Evolutionary conservation across 306 rosid genomes (phyloP), one percentile per base, ranked within the genome.

Genomic region (Vigna unguiculata): DNA sequence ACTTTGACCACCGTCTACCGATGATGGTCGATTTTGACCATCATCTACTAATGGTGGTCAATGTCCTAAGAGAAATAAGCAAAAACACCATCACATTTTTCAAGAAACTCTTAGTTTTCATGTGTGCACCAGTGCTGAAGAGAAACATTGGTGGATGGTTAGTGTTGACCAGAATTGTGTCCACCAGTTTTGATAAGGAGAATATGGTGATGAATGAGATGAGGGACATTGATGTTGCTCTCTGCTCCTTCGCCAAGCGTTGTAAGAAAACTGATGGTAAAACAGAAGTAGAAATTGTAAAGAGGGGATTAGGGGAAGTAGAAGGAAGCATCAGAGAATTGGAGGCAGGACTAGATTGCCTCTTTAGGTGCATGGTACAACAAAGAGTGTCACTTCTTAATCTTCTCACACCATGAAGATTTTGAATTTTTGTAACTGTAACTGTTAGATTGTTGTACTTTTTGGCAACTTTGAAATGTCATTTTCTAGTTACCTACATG

Each of bases 311-410:
- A 21, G 70, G 66, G 66, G 78, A 70, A 60, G 15, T 80, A 54
- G 72, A 82, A 65, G 68, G 53, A 21, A 67, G 71, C 30, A 65
- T 76, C 14, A 67, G 71, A 68, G 78, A 60, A 34, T 45, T 87
- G 9, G 82, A 79, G 75, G 36, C 4, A 20, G 83, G 84, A 41
- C 58, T 84, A 55, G 85, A 71, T 69, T 72, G 73, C 45, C 45
- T 87, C 41, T 85, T 80, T 71, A 85, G 87, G 79, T 77, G 84
- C 57, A 49, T 87, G n/a, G 77, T 87, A 52, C 79, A 77, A 55
- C 69, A 79, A 12, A 87, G 82, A 58, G 88, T 80, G 21, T 82
- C 86, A 22, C 75, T 84, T 62, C 85, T 87, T 47, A 82, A 84
- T 66, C 81, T 81, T 34, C 63, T 78, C 21, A 87, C 87, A 25